Evolutionary conservation across 768 basidiomycete species (phyloP).

Genomic region (Lentinula raphanica): DNA sequence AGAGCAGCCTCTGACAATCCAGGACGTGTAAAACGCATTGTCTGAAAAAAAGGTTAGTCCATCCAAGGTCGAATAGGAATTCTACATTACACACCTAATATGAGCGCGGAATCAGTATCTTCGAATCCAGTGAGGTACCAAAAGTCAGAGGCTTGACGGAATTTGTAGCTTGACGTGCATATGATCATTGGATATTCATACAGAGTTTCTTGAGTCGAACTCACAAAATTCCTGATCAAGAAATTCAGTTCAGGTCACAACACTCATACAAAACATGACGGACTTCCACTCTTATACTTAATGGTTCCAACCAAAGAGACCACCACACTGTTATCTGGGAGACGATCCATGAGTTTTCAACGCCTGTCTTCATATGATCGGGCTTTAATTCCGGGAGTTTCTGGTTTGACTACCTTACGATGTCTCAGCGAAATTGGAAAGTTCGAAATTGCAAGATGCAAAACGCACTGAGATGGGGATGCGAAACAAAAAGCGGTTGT

Average conservation of each 20-base stretch:
- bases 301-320: conserved; percentile 74
- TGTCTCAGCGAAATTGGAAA: not conserved
- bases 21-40: conserved; percentile 71
- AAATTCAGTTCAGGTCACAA: conserved; percentile 3
- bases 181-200: conserved; percentile 4
- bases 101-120: conserved; percentile 85
- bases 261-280: conserved; percentile 24
- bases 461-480: conserved; percentile 71
- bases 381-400: conserved; percentile 74
- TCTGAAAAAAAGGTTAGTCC: conserved; percentile 34
- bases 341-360: conserved; percentile 58
- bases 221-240: conserved; percentile 66
- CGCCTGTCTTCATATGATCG: conserved; percentile 76
- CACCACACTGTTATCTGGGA: conserved; percentile 72
- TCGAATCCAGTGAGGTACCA: conserved; percentile 97
- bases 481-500: conserved; percentile 72
- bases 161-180: conserved; percentile 70
- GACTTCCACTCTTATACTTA: conserved; percentile 82
- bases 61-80: not conserved
- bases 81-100: conserved; percentile 53
- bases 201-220: conserved; percentile 19
- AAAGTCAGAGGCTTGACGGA: conserved; percentile 86
- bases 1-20: conserved; percentile 55
- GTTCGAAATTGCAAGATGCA: not conserved
- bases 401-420: conserved; percentile 40